Evolutionary conservation across 2,329 filamentous ascomycete species (phyloP).

Genomic region (Chrysoporthe cubensis): DNA sequence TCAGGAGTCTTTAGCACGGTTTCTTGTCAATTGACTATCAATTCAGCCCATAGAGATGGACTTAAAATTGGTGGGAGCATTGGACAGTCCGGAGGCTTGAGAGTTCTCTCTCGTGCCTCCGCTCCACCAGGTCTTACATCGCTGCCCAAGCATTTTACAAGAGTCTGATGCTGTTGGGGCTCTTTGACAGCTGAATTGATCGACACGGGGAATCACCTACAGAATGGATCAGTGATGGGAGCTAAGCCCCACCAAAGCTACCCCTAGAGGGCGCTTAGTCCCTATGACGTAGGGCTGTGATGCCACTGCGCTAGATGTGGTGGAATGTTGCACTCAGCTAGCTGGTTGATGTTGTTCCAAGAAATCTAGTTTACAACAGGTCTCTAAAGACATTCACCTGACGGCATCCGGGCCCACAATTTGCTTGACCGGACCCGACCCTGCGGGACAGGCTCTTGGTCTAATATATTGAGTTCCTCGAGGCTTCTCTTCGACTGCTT

Average conservation of each 20-base stretch:
- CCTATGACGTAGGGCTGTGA: constrained; percentile 12
- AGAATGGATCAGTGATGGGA: not conserved
- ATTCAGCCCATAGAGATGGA: no score
- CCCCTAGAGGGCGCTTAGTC: not conserved
- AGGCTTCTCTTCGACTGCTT: not conserved
- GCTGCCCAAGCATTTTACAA: no score
- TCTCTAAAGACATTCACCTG: not conserved
- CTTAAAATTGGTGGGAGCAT: no score
- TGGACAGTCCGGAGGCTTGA: no score
- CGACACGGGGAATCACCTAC: not conserved
- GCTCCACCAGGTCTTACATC: no score
- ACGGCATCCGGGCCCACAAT: constrained; percentile 3
- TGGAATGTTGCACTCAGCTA: not conserved
- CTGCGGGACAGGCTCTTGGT: not conserved
- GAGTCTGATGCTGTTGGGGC: no score
- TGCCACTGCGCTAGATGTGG: not conserved
- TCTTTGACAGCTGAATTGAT: not conserved
- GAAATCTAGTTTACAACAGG: not conserved
- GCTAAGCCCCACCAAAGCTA: constrained; percentile 6
- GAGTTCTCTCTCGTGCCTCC: no score
- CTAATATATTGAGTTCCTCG: not conserved
- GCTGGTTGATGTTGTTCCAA: not conserved
- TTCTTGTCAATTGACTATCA: no score
- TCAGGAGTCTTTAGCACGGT: no score
- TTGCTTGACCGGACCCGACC: not conserved